Evolutionary conservation across 768 basidiomycete genomes (phyloP).

Genomic region (Amanita thiersii): DNA sequence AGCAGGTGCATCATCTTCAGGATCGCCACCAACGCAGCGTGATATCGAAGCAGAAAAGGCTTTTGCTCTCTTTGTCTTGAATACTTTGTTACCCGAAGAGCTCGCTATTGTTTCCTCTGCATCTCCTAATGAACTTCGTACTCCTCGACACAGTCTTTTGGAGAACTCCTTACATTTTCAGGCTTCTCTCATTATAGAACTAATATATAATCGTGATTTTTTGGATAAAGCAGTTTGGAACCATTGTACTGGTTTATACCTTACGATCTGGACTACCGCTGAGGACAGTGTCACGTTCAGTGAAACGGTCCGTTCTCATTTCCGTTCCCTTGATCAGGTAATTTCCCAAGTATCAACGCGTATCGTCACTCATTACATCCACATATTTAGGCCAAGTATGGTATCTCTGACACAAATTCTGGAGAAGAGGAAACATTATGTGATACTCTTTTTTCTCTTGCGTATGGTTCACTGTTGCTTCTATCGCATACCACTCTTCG

Average conservation of each 20-base stretch:
- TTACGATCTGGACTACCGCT: slow-evolving; percentile 63
- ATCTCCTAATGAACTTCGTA: slow-evolving; percentile 42
- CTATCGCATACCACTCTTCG: slow-evolving; percentile 91
- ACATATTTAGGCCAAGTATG: slow-evolving; percentile 60
- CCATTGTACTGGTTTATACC: slow-evolving; percentile 64
- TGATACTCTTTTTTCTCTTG: slow-evolving; percentile 90
- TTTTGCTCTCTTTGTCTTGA: slow-evolving; percentile 45
- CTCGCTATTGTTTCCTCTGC: slow-evolving; percentile 32
- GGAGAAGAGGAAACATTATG: slow-evolving; percentile 84
- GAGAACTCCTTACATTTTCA: slow-evolving; percentile 60
- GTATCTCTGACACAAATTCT: slow-evolving; percentile 28
- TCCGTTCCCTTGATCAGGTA: slow-evolving; percentile 70
- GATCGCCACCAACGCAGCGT: slow-evolving; percentile 60
- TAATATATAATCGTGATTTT: slow-evolving; percentile 55
- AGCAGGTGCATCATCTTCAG: slow-evolving; percentile 74
- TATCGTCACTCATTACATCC: slow-evolving; percentile 7
- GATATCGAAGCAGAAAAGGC: slow-evolving; percentile 60
- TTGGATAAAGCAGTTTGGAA: slow-evolving; percentile 50
- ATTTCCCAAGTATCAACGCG: slow-evolving; percentile 12
- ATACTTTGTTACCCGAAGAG: slow-evolving; percentile 49
- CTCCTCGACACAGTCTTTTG: slow-evolving; percentile 49
- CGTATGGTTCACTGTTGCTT: slow-evolving; percentile 90
- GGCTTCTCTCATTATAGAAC: slow-evolving; percentile 68
- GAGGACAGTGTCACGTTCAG: slow-evolving; percentile 42
- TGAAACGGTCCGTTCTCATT: slow-evolving; percentile 62